Conservation (phyloP, 495 filamentous ascomycete genomes). For the Aspergillus biplanus region DNA sequence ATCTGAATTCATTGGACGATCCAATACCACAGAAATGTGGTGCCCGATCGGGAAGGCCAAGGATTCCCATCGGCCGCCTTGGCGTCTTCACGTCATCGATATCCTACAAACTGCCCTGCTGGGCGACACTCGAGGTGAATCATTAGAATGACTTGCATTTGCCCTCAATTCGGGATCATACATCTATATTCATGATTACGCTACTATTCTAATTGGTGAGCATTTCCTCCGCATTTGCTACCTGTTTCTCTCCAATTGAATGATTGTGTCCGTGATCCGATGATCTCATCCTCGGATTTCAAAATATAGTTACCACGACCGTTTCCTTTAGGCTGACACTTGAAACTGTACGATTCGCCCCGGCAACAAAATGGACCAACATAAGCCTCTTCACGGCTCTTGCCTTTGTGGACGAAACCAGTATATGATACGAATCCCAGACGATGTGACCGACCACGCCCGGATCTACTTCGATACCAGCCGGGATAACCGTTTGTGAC, state of each 20-base stretch:
- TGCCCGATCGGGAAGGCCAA: constrained; percentile 5
- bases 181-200: background rate
- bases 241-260: background rate
- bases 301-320: background rate
- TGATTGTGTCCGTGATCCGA: constrained; percentile 2
- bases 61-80: constrained; percentile 1
- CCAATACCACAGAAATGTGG: background rate
- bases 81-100: constrained; percentile 25
- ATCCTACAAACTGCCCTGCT: background rate
- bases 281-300: constrained; percentile 14
- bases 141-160: background rate
- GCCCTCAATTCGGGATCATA: background rate
- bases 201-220: background rate
- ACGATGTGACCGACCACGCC: constrained; percentile 54
- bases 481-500: constrained; percentile 63
- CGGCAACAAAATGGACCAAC: constrained; percentile 45
- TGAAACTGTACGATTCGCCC: background rate
- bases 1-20: background rate
- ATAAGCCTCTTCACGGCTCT: constrained; percentile 65
- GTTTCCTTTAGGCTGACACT: background rate
- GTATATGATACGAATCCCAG: constrained; percentile 73
- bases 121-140: background rate
- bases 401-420: constrained; percentile 86
- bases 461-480: constrained; percentile 72
- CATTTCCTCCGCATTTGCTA: constrained; percentile 4